These are phyloP conservation scores for Geranium incanum DNA, from an alignment of 441 rosid genomes.

Conservation along the genomic window DNA sequence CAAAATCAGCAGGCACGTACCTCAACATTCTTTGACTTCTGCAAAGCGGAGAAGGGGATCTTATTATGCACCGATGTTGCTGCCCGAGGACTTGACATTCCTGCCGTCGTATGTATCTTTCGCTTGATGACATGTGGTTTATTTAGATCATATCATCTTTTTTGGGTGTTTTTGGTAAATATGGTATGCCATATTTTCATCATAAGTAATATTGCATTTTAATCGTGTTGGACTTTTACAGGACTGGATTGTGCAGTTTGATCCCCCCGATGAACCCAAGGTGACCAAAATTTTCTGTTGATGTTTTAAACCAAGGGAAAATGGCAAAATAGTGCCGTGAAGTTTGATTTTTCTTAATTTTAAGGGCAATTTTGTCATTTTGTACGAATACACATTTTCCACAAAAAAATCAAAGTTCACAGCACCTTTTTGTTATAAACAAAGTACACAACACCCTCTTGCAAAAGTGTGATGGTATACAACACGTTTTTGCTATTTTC, in stretches of 20 bases:
- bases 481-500: neutral
- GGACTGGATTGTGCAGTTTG: conserved; percentile 98
- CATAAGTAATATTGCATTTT: no score
- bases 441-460: no score
- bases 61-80: conserved; percentile 96
- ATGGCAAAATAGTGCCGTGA: no score
- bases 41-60: conserved; percentile 82
- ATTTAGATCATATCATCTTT: no score
- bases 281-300: conserved; percentile 27
- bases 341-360: no score
- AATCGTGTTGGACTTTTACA: conserved; percentile 22
- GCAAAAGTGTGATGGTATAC: no score
- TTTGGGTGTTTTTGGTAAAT: no score
- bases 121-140: neutral
- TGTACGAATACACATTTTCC: no score
- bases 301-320: neutral
- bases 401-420: no score
- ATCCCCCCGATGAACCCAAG: conserved; percentile 99
- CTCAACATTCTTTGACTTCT: conserved; percentile 83
- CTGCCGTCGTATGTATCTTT: conserved; percentile 65
- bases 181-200: no score
- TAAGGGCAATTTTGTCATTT: no score
- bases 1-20: conserved; percentile 89
- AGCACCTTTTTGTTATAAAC: no score
- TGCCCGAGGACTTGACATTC: conserved; percentile 97